Evolutionary conservation across 129 eudicot genomes (phyloP), one percentile per base, ranked within the genome.

Genomic region (Helianthus tuberosus): DNA sequence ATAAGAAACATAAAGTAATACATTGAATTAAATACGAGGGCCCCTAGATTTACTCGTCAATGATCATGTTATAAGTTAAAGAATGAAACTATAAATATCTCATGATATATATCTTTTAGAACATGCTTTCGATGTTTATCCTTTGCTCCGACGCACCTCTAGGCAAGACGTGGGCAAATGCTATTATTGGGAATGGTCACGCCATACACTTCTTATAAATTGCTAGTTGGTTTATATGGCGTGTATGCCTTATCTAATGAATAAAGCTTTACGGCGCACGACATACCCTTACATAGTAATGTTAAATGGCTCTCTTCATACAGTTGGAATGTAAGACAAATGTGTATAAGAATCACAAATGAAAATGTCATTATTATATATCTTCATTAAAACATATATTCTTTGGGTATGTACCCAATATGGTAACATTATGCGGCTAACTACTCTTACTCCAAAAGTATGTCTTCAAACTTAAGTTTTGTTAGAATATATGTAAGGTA

Each of bases 161-260:
- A 61, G 44, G 20, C 20, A 8, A 35, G 20, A 61, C 44, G 20
- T 35, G 36, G 12, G 46, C 36, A 61, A 13, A 13, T 11, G 1
- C 66, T 61, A 61, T 61, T 61, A 61, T 61, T 32, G 43, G 66
- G 43, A 61, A 32, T 61, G 66, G 43, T 61, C 46, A 61, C 66
- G 66, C n/a, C 44, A 61, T 13, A 32, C 43, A 13, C 66, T 35
- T 16, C n/a, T 12, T 61, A 61, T 61, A 8, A 61, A 14, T 6
- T 11, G 11, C 1, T 13, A 61, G 46, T 61, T 32, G 11, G 44
- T 61, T 35, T 32, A 43, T 32, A 61, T 61, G 66, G 4, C 11
- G 43, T 59, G 65, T 29, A 5, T 61, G 66, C 6, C 66, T 61
- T 61, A 61, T 61, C 66, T 8, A 20, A 1, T 35, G 66, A 32